Evolutionary conservation across 1,139 yeast species (phyloP).

Genomic region (Sugiyamaella neomexicana): DNA sequence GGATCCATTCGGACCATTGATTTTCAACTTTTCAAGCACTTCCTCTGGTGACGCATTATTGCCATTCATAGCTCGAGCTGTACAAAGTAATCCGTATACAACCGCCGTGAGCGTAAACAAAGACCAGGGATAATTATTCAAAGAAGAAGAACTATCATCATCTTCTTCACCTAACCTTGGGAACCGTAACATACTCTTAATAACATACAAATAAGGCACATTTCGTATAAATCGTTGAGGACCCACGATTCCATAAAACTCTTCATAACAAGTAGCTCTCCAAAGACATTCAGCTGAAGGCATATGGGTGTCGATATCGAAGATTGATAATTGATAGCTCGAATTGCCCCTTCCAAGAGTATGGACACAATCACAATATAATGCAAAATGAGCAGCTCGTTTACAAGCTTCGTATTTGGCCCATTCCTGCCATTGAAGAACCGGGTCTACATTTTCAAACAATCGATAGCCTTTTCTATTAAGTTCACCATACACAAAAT

Average conservation of each 20-base stretch:
- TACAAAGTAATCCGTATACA: conserved; percentile 36
- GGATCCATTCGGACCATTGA: conserved; percentile 19
- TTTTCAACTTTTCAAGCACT: conserved; percentile 20
- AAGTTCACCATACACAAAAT: conserved; percentile 21
- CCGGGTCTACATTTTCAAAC: conserved; percentile 20
- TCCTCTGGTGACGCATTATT: conserved; percentile 23
- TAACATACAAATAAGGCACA: conserved; percentile 36
- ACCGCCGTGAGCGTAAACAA: conserved; percentile 31
- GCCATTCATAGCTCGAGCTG: conserved; percentile 32
- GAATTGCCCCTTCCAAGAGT: conserved; percentile 24
- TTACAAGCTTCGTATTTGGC: conserved; percentile 36
- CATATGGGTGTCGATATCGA: conserved; percentile 39
- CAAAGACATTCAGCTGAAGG: conserved; percentile 36
- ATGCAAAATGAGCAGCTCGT: conserved; percentile 34
- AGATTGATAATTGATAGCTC: conserved; percentile 29
- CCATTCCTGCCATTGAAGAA: conserved; percentile 39
- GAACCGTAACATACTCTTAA: conserved; percentile 39
- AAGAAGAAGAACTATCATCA: conserved; percentile 5
- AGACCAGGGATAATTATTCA: conserved; percentile 29
- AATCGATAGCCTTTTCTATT: conserved; percentile 29
- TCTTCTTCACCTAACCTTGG: conserved; percentile 33
- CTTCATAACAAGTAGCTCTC: conserved; percentile 32
- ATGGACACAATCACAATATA: conserved; percentile 33
- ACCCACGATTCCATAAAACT: conserved; percentile 37
- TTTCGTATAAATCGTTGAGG: conserved; percentile 28